phyloP scores from a whole-genome alignment of 225 moss, liverwort and hornwort species.

The Pseudisothecium myosuroides region DNA sequence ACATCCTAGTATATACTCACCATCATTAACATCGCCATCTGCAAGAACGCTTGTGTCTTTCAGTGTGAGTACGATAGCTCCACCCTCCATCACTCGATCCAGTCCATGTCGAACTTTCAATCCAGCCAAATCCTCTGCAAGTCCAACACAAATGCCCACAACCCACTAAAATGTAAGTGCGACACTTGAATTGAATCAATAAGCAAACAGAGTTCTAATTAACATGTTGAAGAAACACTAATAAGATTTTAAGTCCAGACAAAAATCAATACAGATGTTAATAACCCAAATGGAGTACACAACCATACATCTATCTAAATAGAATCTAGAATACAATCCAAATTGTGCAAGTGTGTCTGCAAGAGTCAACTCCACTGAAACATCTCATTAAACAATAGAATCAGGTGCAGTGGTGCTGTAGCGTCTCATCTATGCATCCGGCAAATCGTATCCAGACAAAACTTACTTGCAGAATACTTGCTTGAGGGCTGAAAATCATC shows the following conservation, averaged over 20 bases:
- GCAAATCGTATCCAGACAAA: background rate
- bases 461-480: constrained; percentile 78
- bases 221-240: background rate
- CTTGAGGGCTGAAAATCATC: constrained; percentile 42
- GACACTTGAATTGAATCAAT: background rate
- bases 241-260: background rate
- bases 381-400: background rate
- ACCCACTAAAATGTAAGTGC: background rate
- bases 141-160: background rate
- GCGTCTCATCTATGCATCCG: background rate
- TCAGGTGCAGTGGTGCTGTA: background rate
- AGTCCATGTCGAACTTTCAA: constrained; percentile 91
- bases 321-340: background rate
- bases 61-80: constrained; percentile 78
- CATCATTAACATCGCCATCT: constrained; percentile 82
- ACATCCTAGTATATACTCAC: constrained; percentile 20
- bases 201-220: background rate
- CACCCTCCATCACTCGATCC: constrained; percentile 96
- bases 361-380: background rate
- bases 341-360: background rate
- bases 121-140: constrained; percentile 86
- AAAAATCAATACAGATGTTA: background rate
- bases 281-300: background rate
- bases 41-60: constrained; percentile 76
- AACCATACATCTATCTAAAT: background rate